Evolutionary conservation across 495 filamentous ascomycete genomes (phyloP).

Genomic region (Articulospora tetracladia): DNA sequence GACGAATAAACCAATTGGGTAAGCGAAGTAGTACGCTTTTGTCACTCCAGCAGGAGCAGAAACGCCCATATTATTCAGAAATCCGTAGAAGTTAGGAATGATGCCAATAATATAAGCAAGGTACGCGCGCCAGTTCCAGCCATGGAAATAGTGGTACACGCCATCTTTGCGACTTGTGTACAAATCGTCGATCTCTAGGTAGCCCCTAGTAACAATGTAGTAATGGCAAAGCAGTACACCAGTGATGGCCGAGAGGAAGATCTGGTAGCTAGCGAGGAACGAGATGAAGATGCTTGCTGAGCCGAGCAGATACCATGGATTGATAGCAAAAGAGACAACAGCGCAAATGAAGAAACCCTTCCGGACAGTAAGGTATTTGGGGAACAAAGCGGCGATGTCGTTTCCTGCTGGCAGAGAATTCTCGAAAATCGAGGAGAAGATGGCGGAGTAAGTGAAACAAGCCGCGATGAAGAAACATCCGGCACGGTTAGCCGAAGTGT

Average conservation of each 20-base stretch:
- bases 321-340: slow-evolving; percentile 40
- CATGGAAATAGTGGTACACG: slow-evolving; percentile 38
- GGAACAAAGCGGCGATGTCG: slow-evolving; percentile 42
- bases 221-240: slow-evolving; percentile 32
- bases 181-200: slow-evolving; percentile 38
- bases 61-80: slow-evolving; percentile 36
- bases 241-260: slow-evolving; percentile 41
- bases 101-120: slow-evolving; percentile 34
- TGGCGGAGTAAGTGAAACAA: slow-evolving; percentile 30
- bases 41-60: slow-evolving; percentile 27
- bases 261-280: slow-evolving; percentile 45
- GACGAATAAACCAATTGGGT: slow-evolving; percentile 29
- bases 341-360: slow-evolving; percentile 43
- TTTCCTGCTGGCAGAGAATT: slow-evolving; percentile 33
- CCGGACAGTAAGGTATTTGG: slow-evolving; percentile 45
- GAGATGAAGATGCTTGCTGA: slow-evolving; percentile 45
- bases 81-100: slow-evolving; percentile 32
- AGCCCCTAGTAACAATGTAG: slow-evolving; percentile 33
- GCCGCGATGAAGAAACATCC: slow-evolving; percentile 42
- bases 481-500: slow-evolving; percentile 30
- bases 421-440: slow-evolving; percentile 29
- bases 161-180: slow-evolving; percentile 28
- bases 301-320: slow-evolving; percentile 49
- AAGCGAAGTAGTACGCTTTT: slow-evolving; percentile 35
- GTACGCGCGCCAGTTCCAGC: slow-evolving; percentile 40